These are phyloP conservation scores for Boletus subparvulus DNA, from an alignment of 768 basidiomycete species.

Conservation along the genomic window DNA sequence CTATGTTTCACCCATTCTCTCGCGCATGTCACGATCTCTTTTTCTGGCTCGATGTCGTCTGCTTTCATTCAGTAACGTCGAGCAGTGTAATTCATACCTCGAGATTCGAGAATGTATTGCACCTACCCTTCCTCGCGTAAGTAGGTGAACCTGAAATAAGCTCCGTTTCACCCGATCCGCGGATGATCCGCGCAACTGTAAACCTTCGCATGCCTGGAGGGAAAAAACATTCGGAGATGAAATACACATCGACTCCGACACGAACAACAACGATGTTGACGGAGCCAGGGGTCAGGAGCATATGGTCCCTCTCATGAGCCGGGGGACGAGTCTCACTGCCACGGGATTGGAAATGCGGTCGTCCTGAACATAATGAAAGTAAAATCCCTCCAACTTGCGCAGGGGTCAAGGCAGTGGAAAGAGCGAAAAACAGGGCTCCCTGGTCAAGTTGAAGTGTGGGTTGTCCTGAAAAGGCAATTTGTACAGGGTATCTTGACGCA, in stretches of 20 bases:
- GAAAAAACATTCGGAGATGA: conserved; percentile 27
- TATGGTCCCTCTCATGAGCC: too few species aligned
- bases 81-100: conserved; percentile 10
- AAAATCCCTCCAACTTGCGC: neutral
- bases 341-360: neutral
- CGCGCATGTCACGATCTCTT: conserved; percentile 5
- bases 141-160: conserved; percentile 8
- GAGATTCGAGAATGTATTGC: conserved; percentile 2
- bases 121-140: conserved; percentile 9
- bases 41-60: conserved; percentile 3
- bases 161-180: conserved; percentile 22
- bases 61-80: conserved; percentile 8
- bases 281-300: neutral
- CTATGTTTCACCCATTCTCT: conserved; percentile 5
- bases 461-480: conserved; percentile 16
- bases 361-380: neutral
- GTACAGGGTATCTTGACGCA: neutral
- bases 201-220: conserved; percentile 15
- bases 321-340: neutral
- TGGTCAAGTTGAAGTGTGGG: neutral
- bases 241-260: conserved; percentile 26
- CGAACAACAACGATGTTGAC: neutral
- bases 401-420: neutral
- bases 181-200: conserved; percentile 25
- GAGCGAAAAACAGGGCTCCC: neutral